Base-by-base conservation (phyloP, 78 protist species). In the Isochrysis galbana region DNA sequence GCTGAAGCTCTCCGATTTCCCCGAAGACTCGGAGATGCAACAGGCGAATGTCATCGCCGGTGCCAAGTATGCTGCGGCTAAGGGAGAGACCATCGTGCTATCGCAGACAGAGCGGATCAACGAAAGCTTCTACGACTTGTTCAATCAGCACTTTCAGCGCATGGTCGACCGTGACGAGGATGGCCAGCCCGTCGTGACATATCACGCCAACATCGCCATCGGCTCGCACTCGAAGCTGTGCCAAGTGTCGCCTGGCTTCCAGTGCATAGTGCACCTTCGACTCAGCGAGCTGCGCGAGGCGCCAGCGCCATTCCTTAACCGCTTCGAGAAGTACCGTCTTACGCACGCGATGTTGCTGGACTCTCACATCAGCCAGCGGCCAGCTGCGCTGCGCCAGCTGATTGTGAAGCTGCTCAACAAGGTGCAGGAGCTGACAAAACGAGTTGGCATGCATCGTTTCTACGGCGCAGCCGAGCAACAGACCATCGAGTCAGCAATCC, bases 251-350 rank as follows among this genome's bases (percentile, higher is more conserved):
- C 51, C 29, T 14, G 4, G 29, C 29, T 78, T 78, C 48, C 51
- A 41, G 2, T 25, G 51, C 51, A 19, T 41, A 0, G 29, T 78
- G 14, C 87, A 78, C 51, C 0, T 41, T 45, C 29, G 38, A 14
- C 36, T 41, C 29, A 10, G 54, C 25, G 34, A 42, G 51, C 34
- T 78, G 29, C 44, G 0, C 34, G 1, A 41, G 29, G 87, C 87
- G 51, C 87, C 87, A 45, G 87, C 87, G 14, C 44, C 87, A 11
- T 78, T 78, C 87, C 87, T 78, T 47, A 39, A 78, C 51, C 46
- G 87, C n/a, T 78, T 78, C 7, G 87, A 78, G 48, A 78, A 78
- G 87, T 21, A 41, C 36, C 51, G 48, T 5, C 46, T 78, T 34
- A 0, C 51, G 34, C 44, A 7, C 22, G 51, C 36, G 21, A 19